Conservation (phyloP, 441 rosid species). For the Pelargonium fulgidum region DNA sequence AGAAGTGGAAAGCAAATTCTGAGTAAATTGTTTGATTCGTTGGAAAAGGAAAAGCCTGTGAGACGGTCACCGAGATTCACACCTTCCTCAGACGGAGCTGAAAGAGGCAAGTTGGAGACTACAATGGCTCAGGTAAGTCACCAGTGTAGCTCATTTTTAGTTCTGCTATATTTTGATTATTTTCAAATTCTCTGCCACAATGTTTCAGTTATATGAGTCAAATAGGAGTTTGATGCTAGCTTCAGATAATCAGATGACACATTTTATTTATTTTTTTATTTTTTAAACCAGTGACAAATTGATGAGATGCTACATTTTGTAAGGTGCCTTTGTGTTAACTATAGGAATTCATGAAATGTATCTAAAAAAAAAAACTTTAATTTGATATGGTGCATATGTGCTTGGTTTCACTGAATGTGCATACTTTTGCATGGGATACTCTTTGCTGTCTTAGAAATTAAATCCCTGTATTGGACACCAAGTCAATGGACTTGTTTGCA, state of each 20-base stretch:
- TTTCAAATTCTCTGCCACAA: background rate
- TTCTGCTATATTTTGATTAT: background rate
- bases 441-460: background rate
- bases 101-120: background rate
- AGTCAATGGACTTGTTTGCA: background rate
- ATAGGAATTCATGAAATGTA: background rate
- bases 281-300: background rate
- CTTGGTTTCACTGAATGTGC: background rate
- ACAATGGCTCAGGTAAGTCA: slow-evolving; percentile 4
- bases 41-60: background rate
- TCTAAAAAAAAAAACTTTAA: background rate
- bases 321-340: background rate
- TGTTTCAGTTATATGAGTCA: background rate
- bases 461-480: background rate
- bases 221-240: background rate
- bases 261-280: too few relatives aligned
- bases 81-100: background rate
- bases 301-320: background rate
- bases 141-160: background rate
- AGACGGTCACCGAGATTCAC: background rate
- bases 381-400: background rate
- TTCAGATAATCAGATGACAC: background rate
- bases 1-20: background rate
- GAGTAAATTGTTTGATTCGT: background rate
- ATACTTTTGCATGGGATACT: background rate